Evolutionary conservation across 176 grass and related monocot species (phyloP), one percentile per base, ranked within the genome.

Genomic region (Oryza punctata): DNA sequence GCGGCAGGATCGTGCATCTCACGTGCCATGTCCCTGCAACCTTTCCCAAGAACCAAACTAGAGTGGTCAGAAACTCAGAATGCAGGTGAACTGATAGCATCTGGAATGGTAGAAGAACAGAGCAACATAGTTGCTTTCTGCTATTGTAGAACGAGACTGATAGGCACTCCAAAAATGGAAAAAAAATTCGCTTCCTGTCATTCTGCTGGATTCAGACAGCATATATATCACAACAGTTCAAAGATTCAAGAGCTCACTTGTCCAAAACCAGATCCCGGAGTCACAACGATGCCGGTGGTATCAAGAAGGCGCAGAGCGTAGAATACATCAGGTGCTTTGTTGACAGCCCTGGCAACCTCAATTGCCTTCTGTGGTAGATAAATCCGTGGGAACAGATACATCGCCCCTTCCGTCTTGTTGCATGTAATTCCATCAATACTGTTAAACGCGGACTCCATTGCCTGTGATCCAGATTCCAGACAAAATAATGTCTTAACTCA

Each of bases 1-100:
- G 96, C 0, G 93, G 96, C 66, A 99, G 83, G 82, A 99, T 99
- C 27, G 93, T 99, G 83, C 93, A 99, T 69, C 96, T 99, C 37
- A 99, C 52, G 69, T 96, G 96, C 96, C 93, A 99, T 81, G 93
- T 99, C 63, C 93, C 91, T 1, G 87, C 91, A 79, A 99, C 96
- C 96, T 99, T 76, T 81, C 2, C 10, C 57, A 61, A 24, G n/a
- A 1, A 24, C 57, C 19, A 61, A 61, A 61, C 19, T 24, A 3
- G 29, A 73, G 32, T 21, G 7, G 10, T 67, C 44, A 15, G 28
- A 6, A 78, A 75, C 24, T 67, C 60, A 15, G 28, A 9, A 73
- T 24, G 25, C 68, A 7, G 59, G 21, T 5, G 18, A 38, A 37
- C 5, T 14, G 75, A 65, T 63, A 81, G 12, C 75, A 67, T 12